Base-by-base conservation (phyloP, 1,284 basidiomycete species). In the Coniophora puteana region DNA sequence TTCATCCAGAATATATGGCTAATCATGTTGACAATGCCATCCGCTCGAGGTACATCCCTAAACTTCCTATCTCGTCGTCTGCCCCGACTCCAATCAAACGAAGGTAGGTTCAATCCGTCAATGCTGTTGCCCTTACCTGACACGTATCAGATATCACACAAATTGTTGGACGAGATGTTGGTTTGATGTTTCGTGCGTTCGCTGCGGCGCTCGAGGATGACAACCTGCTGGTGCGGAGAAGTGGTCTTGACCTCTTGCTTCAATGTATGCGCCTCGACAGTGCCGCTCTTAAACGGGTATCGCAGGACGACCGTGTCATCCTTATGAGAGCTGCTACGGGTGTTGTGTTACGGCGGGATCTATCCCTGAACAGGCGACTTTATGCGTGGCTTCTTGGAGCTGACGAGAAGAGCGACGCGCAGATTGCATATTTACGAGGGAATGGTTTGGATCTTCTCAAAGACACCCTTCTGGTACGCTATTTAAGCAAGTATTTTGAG, bases 1-100 rank as follows among this genome's bases (percentile, higher is more conserved):
- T 98, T 98, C 71, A 78, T 96, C 51, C 93, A 97, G 61, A 97
- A 92, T 51, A 72, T 98, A 28, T 98, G 94, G 89, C 74, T 98
- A 18, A 79, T 91, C 37, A 87, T 98, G 74, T 74, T 98, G 42
- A 94, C 93, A 0, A 85, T 87, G n/a, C 86, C 93, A 0, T 74
- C 82, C 6, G 85, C 89, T 11, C 81, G 96, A 27, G 86, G 90
- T 14, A 86, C 93, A 0, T 83, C 93, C 0, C 70, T 98, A 28
- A 95, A 92, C 61, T 93, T 90, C 58, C 76, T 99, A 13, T 73
- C 84, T 8, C 78, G 90, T 16, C 75, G 91, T 23, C 62, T 98
- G 52, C 88, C 90, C 8, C 74, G 69, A 25, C 57, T 86, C 32
- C 75, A 80, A 49, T 68, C 75, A 1, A 74, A 83, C 38, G 86